Evolutionary conservation across 305 asterid genomes (phyloP), one percentile per base, ranked within the genome.

Genomic region (Salvia sclarea): DNA sequence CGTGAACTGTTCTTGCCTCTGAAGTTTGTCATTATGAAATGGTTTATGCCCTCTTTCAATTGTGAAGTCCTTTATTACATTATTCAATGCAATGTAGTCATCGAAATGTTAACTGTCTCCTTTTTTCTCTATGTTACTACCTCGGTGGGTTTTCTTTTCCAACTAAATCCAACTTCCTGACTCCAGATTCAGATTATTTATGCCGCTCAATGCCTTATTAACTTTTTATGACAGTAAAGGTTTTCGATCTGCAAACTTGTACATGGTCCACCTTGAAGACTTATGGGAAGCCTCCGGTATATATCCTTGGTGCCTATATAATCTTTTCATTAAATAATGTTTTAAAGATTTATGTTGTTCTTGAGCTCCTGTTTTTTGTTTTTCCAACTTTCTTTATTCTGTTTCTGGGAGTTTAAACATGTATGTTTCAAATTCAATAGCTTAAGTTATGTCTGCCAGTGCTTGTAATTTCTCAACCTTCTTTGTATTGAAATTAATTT

Each of bases 211-310:
- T 48, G 48, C 40, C 48, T 55, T 52, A 49, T 59, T 62, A 14
- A 58, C 68, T 66, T 64, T 37, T 73, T 65, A 68, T 86, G 69
- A 66, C 98, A 94, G 99, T 91, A 74, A 91, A 85, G 88, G 89
- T 84, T 76, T 91, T 91, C 79, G 94, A 94, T 84, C 82, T 85
- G 83, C 86, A 88, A 82, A 84, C 92, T 64, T 71, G 75, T 80
- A 71, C 86, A 61, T 94, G 98, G 98, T 87, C 98, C 48, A 80
- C 82, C 76, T 81, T 94, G 93, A 94, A 89, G 89, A 94, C 99
- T 64, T 89, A 88, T 66, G 98, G 98, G 80, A 91, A 86, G 76
- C 94, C 99, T 58, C 99, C 97, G 82, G 99, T 94, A 91, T 47
- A 55, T 57, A 70, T 74, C 56, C 33, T 70, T 61, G 53, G 43